These are phyloP conservation scores for Phytophthora syringae DNA, from an alignment of 352 stramenopile species.

Conservation along the genomic window DNA sequence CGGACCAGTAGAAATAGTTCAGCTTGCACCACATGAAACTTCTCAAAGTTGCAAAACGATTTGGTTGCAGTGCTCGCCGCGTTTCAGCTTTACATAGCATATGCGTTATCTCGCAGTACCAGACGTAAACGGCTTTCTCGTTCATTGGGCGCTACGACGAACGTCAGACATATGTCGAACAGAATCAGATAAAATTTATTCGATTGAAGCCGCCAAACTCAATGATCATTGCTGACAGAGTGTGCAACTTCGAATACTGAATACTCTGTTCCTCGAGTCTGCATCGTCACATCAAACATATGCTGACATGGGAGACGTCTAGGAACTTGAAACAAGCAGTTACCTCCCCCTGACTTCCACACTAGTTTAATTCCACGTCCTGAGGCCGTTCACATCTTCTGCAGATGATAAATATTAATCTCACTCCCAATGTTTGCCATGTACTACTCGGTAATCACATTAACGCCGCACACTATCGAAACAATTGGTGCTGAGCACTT, in stretches of 20 bases:
- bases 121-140: not conserved
- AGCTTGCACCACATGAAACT: not conserved
- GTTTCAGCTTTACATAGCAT: not conserved
- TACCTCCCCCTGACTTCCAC: not conserved
- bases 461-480: not conserved
- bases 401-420: not conserved
- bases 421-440: not conserved
- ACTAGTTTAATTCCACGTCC: not conserved
- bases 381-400: not conserved
- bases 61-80: not conserved
- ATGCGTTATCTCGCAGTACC: not conserved
- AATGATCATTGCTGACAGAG: not conserved
- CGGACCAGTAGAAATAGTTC: not conserved
- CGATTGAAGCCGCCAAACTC: not conserved
- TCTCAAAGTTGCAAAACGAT: not conserved
- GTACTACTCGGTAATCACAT: not conserved
- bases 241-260: not conserved
- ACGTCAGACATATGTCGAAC: not conserved
- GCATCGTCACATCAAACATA: not conserved
- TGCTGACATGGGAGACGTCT: not conserved
- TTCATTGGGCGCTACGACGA: not conserved
- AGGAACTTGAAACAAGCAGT: not conserved
- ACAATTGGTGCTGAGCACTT: not conserved
- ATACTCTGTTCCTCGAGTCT: not conserved
- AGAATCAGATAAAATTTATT: not conserved